A percentile compares a stretch with the other conserved stretches of the same genome.
Evolutionary conservation across 306 rosid genomes (phyloP).

Genomic region (Corylus avellana): DNA sequence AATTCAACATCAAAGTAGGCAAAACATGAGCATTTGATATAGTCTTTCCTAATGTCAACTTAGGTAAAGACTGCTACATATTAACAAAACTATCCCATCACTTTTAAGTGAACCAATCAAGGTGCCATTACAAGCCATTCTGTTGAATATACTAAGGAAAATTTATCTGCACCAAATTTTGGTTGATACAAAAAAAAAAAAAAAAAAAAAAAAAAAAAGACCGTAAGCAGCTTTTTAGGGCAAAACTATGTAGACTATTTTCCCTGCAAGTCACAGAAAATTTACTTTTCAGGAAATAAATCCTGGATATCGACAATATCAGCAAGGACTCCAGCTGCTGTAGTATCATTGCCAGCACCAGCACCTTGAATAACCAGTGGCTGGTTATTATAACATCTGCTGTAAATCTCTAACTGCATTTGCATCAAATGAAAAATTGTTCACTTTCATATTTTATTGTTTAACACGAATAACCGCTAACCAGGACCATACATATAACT

Average conservation of each 20-base stretch:
- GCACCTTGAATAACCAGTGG: slow-evolving; percentile 97
- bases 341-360: slow-evolving; percentile 96
- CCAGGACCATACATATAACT: not conserved
- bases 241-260: not conserved
- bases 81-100: too few species aligned
- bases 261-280: not conserved
- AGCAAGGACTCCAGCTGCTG: slow-evolving; percentile 96
- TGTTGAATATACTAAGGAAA: not conserved
- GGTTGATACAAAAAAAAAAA: not conserved
- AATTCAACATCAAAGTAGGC: too few species aligned
- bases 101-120: not conserved
- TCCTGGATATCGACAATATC: slow-evolving; percentile 85
- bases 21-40: too few species aligned
- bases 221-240: not conserved
- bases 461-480: not conserved
- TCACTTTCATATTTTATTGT: slow-evolving; percentile 4
- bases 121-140: not conserved
- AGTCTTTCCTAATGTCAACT: too few species aligned
- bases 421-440: slow-evolving; percentile 22
- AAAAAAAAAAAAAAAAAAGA: not conserved
- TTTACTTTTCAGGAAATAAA: slow-evolving; percentile 53
- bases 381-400: slow-evolving; percentile 67
- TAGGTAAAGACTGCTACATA: too few species aligned
- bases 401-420: slow-evolving; percentile 81
- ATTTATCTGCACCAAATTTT: not conserved